Evolutionary conservation across 805 yeast species (phyloP).

Genomic region (Starmera caribaea): DNA sequence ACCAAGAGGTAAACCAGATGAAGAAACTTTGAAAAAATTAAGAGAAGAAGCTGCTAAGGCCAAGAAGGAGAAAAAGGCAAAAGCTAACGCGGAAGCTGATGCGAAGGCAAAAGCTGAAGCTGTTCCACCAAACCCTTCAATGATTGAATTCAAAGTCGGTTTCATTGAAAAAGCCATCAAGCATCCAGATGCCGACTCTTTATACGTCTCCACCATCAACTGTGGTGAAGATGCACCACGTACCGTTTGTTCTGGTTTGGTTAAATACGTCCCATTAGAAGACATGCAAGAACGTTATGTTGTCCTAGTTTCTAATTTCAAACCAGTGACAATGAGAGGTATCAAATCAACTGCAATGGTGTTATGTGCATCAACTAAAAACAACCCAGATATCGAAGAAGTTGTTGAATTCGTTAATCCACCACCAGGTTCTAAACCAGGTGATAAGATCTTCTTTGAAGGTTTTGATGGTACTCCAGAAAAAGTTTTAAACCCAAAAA

Average conservation of each 20-base stretch:
- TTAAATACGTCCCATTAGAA: constrained; percentile 79
- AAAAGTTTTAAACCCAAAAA: constrained; percentile 91
- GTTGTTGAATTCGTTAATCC: constrained; percentile 90
- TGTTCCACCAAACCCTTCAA: constrained; percentile 68
- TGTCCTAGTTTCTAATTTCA: constrained; percentile 87
- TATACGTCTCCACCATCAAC: constrained; percentile 93
- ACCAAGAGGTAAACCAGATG: constrained; percentile 37
- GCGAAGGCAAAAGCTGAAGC: constrained; percentile 48
- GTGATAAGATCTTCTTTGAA: constrained; percentile 94
- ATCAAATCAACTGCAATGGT: constrained; percentile 95
- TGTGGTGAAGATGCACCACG: constrained; percentile 97
- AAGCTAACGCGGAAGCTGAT: constrained; percentile 29
- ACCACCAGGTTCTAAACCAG: constrained; percentile 86
- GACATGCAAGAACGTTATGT: constrained; percentile 93
- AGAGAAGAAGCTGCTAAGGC: constrained; percentile 52
- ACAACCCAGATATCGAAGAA: constrained; percentile 39
- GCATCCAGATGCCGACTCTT: constrained; percentile 96
- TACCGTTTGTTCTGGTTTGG: constrained; percentile 96
- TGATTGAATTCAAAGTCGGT: constrained; percentile 91
- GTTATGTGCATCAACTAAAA: constrained; percentile 65
- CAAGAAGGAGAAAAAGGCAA: constrained; percentile 52
- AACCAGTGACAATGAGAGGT: constrained; percentile 98
- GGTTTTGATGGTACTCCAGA: constrained; percentile 86
- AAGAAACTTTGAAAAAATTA: constrained; percentile 34
- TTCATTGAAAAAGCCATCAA: constrained; percentile 92